Evolutionary conservation across 2,329 filamentous ascomycete genomes (phyloP), one percentile per base, ranked within the genome.

Genomic region (Tolypocladium tundrense): DNA sequence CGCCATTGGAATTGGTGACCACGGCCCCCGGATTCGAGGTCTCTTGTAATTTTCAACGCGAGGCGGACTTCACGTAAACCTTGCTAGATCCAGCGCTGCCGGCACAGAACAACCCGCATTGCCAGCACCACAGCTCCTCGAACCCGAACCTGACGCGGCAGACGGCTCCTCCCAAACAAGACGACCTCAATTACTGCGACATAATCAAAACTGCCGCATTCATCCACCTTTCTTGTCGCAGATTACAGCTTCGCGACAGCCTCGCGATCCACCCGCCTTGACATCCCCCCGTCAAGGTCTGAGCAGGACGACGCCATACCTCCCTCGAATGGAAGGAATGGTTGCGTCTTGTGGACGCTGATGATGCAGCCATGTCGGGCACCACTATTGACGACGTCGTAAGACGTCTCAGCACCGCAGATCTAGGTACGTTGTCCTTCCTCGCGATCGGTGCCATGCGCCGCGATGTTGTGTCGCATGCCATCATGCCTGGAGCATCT

Each of bases 361-460:
- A 76, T 78, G 74, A 75, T 75, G 80, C 75, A 76, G 75, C 69
- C 72, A 87, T 87, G 84, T 81, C 83, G 74, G 77, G 75, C 61
- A 79, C 75, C 65, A 79, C 77, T 65, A 82, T 86, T 67, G 84
- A 87, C 62, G 80, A 86, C 73, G 80, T 85, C 68, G 79, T 85
- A 63, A 82, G 81, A 75, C 80, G 81, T 72, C 76, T 86, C 63
- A 79, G 77, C 67, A 75, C 75, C 54, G 72, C 77, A 59, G 83
- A 86, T 63, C 77, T 76, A 68, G 82, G 81, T 85, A 77, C 61
- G 74, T 63, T 57, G 9, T 19, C 52, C n/a, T n/a, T 7, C 5
- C 21, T 16, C 13, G 13, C 40, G 9, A 27, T n/a, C 13, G 14
- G 52, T 21, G 16, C 33, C 9, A 11, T 37, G 31, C 31, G 48